Percentiles rank a stretch among this genome's conserved stretches.
Conservation (phyloP, 805 yeast species). For the Candida glaebosa region DNA sequence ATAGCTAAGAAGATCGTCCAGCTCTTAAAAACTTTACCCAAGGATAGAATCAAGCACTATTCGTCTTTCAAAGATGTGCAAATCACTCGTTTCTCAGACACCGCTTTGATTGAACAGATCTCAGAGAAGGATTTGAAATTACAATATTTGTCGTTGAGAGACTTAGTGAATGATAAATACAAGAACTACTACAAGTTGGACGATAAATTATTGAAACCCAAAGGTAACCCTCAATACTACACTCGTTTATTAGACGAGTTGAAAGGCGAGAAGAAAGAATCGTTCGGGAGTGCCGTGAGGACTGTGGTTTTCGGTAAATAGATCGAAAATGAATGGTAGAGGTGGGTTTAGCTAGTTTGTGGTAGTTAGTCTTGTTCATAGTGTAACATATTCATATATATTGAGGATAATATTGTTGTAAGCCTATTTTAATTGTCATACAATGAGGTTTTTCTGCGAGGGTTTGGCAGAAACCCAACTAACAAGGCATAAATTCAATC, state of each 20-base stretch:
- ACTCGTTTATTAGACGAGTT: constrained; percentile 67
- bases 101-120: constrained; percentile 35
- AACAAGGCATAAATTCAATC: too few relatives aligned
- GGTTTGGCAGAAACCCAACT: too few relatives aligned
- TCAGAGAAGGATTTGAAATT: constrained; percentile 51
- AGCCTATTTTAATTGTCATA: too few relatives aligned
- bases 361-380: background rate
- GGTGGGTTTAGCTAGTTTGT: too few relatives aligned
- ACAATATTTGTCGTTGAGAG: constrained; percentile 58
- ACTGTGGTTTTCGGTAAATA: constrained; percentile 76
- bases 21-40: constrained; percentile 60
- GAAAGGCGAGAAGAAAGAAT: constrained; percentile 67
- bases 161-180: constrained; percentile 58
- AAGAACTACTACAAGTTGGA: constrained; percentile 60
- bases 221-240: constrained; percentile 81
- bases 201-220: constrained; percentile 69
- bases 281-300: constrained; percentile 59
- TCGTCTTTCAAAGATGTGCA: constrained; percentile 70
- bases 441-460: background rate
- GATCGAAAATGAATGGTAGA: background rate
- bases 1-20: constrained; percentile 56
- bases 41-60: constrained; percentile 63
- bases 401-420: too few relatives aligned
- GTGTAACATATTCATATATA: background rate
- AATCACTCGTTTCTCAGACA: constrained; percentile 38